Conservation (phyloP, 1,284 basidiomycete genomes). For the Rhodotorula sp. region DNA sequence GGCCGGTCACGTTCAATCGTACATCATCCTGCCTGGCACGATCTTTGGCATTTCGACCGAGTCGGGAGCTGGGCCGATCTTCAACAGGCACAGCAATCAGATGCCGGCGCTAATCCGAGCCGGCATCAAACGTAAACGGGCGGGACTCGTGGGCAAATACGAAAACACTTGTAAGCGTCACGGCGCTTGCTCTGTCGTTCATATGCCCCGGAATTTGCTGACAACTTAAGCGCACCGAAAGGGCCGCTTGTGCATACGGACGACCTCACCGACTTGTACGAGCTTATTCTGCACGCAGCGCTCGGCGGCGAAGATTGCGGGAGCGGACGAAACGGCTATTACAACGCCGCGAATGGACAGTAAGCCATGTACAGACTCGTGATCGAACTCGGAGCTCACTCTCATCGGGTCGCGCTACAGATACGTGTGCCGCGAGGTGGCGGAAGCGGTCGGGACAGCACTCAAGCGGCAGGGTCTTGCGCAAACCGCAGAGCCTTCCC, state of each 20-base stretch:
- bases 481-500: not conserved
- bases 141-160: slow-evolving; percentile 7
- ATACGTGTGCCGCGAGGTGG: not conserved
- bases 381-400: not conserved
- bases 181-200: not conserved
- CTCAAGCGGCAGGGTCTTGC: not conserved
- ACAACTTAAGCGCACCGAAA: not conserved
- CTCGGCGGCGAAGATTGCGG: not conserved
- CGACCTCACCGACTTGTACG: slow-evolving; percentile 10
- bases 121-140: not conserved
- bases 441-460: not conserved
- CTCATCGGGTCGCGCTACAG: not conserved
- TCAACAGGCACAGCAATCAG: slow-evolving; percentile 10
- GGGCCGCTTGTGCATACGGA: slow-evolving; percentile 9
- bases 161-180: slow-evolving; percentile 3
- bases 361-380: not conserved
- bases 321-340: not conserved
- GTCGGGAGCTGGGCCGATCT: not conserved
- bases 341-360: slow-evolving; percentile 2
- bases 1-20: slow-evolving; percentile 2
- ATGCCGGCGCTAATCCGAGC: slow-evolving; percentile 6
- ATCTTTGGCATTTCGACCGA: not conserved
- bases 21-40: slow-evolving; percentile 10
- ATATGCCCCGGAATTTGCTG: no score
- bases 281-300: not conserved